Percentiles rank a stretch among this genome's conserved stretches.
Evolutionary conservation across 306 rosid species (phyloP).

Genomic region (Hippophae gyantsensis): DNA sequence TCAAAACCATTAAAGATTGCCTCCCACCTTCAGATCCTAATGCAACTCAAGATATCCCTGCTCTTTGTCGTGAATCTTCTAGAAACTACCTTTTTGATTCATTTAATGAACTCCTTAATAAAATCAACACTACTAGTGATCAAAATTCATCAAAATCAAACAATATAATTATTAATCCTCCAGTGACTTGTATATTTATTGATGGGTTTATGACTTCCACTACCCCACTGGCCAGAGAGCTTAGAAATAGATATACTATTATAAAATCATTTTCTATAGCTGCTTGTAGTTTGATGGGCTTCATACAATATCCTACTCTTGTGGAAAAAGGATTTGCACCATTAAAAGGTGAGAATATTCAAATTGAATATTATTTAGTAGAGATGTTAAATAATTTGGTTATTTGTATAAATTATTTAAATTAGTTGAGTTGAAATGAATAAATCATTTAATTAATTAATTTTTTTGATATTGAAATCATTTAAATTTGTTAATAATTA

Average conservation of each 20-base stretch:
- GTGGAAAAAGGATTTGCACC: not conserved
- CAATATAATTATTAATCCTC: not conserved
- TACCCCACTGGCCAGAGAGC: not conserved
- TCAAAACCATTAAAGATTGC: slow-evolving; percentile 1
- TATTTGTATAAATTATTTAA: too few species aligned
- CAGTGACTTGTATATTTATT: not conserved
- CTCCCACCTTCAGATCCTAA: slow-evolving; percentile 1
- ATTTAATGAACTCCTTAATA: not conserved
- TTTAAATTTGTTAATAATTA: too few species aligned
- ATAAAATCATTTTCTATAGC: slow-evolving; percentile 3
- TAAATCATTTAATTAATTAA: too few species aligned
- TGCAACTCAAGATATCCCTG: not conserved
- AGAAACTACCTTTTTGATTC: not conserved
- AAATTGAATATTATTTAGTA: too few species aligned
- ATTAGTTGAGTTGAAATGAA: too few species aligned
- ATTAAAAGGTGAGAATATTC: slow-evolving; percentile 1
- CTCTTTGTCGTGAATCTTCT: not conserved
- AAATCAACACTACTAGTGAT: not conserved
- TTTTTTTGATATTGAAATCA: too few species aligned
- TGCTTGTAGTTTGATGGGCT: slow-evolving; percentile 3
- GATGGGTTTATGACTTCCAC: not conserved
- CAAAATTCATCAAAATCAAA: too few species aligned
- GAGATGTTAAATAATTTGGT: too few species aligned
- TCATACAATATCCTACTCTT: not conserved
- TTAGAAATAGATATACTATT: not conserved